phyloP scores from a whole-genome alignment of 2,329 filamentous ascomycete genomes.

The Blastomyces percursus region DNA sequence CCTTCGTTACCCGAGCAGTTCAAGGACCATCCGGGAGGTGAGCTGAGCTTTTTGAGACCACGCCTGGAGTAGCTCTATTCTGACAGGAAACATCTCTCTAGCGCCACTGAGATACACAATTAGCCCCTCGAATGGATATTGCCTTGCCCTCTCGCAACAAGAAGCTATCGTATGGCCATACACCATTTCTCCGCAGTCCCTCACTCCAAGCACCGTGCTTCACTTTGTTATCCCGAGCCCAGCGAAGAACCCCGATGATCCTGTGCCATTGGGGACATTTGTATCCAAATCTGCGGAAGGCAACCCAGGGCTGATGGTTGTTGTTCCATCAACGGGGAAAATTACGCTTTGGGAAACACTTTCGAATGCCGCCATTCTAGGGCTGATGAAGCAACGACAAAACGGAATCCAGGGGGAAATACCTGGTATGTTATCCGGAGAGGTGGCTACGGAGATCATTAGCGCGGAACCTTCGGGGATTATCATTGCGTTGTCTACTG shows the following conservation, averaged over 20 bases:
- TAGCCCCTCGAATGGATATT: conserved; percentile 57
- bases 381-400: conserved; percentile 70
- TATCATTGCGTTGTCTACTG: conserved; percentile 71
- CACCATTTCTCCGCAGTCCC: conserved; percentile 36
- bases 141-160: conserved; percentile 66
- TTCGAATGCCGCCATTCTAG: conserved; percentile 73
- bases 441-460: conserved; percentile 64
- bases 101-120: conserved; percentile 56
- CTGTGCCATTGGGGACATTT: conserved; percentile 71
- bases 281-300: conserved; percentile 68
- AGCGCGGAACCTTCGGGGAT: conserved; percentile 83
- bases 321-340: conserved; percentile 73
- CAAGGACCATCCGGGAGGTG: conserved; percentile 54
- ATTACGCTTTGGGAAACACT: conserved; percentile 95
- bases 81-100: conserved; percentile 23
- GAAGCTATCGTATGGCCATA: conserved; percentile 91
- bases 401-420: conserved; percentile 67
- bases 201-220: conserved; percentile 57
- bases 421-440: conserved; percentile 63
- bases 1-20: conserved; percentile 71
- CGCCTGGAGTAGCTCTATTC: conserved; percentile 9
- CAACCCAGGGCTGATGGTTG: conserved; percentile 74
- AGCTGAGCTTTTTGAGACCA: neutral
- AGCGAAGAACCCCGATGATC: conserved; percentile 54
- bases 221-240: conserved; percentile 68